Evolutionary conservation across 148 eudicot genomes (phyloP).

Genomic region (Rhododendron ovatum): DNA sequence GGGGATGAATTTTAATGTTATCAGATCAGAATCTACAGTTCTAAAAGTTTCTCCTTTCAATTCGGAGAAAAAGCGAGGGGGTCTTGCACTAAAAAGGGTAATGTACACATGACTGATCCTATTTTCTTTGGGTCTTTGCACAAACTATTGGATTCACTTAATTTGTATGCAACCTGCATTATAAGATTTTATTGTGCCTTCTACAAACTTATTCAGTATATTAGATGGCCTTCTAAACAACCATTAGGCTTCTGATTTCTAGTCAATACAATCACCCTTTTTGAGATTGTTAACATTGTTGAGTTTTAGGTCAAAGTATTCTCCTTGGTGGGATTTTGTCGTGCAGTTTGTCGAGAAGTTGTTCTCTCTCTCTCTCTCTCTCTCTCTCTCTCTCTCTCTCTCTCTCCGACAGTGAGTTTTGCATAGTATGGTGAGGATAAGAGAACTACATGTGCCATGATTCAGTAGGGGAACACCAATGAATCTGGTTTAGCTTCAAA

Average conservation of each 20-base stretch:
- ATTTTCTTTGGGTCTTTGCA: not conserved
- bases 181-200: not conserved
- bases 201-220: not conserved
- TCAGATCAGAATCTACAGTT: constrained; percentile 57
- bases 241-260: not conserved
- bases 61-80: constrained; percentile 87
- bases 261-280: not conserved
- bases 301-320: not conserved
- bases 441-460: not conserved
- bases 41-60: constrained; percentile 85
- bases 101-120: constrained; percentile 4
- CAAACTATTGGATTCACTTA: not conserved
- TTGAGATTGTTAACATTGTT: not conserved
- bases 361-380: not conserved
- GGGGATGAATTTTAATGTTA: constrained; percentile 79
- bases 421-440: not conserved
- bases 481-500: not conserved
- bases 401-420: not conserved
- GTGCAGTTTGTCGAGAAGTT: not conserved
- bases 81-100: constrained; percentile 81
- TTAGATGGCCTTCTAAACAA: not conserved
- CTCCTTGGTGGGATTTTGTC: not conserved
- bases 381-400: not conserved
- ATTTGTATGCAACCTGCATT: not conserved
- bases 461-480: not conserved